phyloP scores from a whole-genome alignment of 2,329 filamentous ascomycete genomes.

The Thyridium curvatum region DNA sequence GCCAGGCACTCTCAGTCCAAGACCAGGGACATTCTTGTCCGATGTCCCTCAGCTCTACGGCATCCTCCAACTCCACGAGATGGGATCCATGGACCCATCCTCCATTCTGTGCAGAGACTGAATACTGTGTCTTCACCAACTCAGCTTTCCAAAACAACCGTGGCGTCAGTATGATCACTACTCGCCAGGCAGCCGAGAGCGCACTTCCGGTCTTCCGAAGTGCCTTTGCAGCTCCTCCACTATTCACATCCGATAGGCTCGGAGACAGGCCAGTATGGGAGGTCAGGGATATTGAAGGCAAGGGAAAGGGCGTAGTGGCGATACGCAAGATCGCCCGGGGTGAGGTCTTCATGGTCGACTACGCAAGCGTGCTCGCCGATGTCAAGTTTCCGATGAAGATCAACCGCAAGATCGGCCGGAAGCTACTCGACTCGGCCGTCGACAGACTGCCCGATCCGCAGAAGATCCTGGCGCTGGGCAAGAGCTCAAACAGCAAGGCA shows the following conservation, averaged over 20 bases:
- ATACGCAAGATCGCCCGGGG: conserved; percentile 18
- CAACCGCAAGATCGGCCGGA: conserved; percentile 18
- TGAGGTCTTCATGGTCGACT: conserved; percentile 22
- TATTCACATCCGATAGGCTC: neutral
- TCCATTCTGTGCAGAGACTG: conserved; percentile 13
- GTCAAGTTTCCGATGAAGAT: conserved; percentile 21
- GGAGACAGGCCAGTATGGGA: conserved; percentile 13
- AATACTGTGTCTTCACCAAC: conserved; percentile 17
- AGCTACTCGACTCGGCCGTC: conserved; percentile 18
- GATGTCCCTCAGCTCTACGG: neutral
- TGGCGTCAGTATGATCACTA: conserved; percentile 16
- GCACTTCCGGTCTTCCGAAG: neutral
- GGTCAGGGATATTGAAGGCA: conserved; percentile 19
- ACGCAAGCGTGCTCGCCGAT: conserved; percentile 20
- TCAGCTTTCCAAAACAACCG: conserved; percentile 8
- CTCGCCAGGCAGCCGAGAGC: conserved; percentile 15
- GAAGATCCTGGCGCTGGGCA: conserved; percentile 17
- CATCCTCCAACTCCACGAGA: neutral
- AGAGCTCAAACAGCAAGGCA: conserved; percentile 13
- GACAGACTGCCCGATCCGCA: conserved; percentile 19
- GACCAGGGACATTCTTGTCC: too few relatives aligned
- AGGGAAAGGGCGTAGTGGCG: conserved; percentile 24
- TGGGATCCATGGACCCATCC: conserved; percentile 18
- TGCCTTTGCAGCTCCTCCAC: conserved; percentile 3
- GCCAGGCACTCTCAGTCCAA: too few relatives aligned